These are phyloP conservation scores for Acacia confusa DNA, from an alignment of 306 rosid species.

Conservation along the genomic window DNA sequence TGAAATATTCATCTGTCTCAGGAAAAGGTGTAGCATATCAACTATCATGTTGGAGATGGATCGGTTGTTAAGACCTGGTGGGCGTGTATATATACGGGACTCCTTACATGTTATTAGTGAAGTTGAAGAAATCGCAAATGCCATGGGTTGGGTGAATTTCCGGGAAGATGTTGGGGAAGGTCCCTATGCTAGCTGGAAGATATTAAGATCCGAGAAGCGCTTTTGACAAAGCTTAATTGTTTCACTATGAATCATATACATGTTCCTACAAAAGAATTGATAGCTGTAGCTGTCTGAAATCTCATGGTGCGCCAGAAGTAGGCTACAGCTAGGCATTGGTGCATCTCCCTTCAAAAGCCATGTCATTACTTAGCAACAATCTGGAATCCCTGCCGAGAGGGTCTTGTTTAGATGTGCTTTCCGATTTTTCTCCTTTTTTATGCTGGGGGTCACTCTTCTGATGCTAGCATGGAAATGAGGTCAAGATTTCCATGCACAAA, in stretches of 20 bases:
- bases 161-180: conserved; percentile 78
- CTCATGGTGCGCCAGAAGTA: conserved; percentile 23
- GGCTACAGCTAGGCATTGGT: conserved; percentile 32
- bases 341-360: conserved; percentile 2
- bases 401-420: background rate
- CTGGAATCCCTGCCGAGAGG: conserved; percentile 19
- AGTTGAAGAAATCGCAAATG: conserved; percentile 60
- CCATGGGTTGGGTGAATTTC: conserved; percentile 65
- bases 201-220: conserved; percentile 69
- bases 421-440: background rate
- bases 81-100: conserved; percentile 82
- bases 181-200: conserved; percentile 79
- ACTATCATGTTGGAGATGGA: conserved; percentile 91
- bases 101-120: conserved; percentile 50
- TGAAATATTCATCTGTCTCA: conserved; percentile 26
- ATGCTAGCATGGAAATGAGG: conserved; percentile 5
- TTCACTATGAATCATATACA: conserved; percentile 15
- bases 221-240: conserved; percentile 39
- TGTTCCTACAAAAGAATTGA: conserved; percentile 12
- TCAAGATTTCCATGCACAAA: background rate
- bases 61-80: conserved; percentile 82
- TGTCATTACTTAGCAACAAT: conserved; percentile 8
- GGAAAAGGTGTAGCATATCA: conserved; percentile 70
- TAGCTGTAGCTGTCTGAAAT: conserved; percentile 18
- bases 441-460: background rate